Conservation (phyloP, 148 eudicot species). For the Camellia granthamiana region DNA sequence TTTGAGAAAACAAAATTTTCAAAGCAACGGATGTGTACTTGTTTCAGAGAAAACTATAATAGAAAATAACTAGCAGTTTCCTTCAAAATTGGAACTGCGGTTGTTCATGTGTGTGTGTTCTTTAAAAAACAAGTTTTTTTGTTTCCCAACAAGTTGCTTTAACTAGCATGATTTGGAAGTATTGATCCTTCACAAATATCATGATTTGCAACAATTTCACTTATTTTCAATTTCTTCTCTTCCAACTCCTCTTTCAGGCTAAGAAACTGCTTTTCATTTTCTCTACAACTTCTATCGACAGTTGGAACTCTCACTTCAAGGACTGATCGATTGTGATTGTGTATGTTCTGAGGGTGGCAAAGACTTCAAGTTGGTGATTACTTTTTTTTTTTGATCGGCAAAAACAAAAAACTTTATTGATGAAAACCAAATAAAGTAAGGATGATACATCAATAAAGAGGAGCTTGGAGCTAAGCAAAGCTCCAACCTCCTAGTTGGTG, state of each 20-base stretch:
- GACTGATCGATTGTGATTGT: constrained; percentile 2
- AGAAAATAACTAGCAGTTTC: too few relatives aligned
- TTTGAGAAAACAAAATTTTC: too few relatives aligned
- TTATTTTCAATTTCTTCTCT: constrained; percentile 29
- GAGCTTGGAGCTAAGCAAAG: too few relatives aligned
- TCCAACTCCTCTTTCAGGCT: constrained; percentile 25
- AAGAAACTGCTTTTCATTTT: constrained; percentile 26
- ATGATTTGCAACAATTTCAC: neutral
- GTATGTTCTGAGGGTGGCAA: constrained; percentile 8
- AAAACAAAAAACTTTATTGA: too few relatives aligned
- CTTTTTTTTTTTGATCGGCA: neutral
- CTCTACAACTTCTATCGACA: constrained; percentile 12
- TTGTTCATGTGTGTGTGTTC: neutral
- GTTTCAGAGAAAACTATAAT: too few relatives aligned
- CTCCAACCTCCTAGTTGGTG: too few relatives aligned
- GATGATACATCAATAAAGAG: too few relatives aligned
- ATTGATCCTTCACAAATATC: neutral
- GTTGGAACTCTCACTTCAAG: constrained; percentile 17
- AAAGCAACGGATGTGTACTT: too few relatives aligned
- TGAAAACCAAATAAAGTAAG: too few relatives aligned
- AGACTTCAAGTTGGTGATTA: constrained; percentile 31
- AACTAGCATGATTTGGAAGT: neutral
- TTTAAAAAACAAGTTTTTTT: too few relatives aligned
- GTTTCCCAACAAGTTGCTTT: too few relatives aligned
- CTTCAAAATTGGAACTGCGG: neutral